Base-by-base conservation (phyloP, 176 grass and related monocot genomes). In the Hordeum vulgare region DNA sequence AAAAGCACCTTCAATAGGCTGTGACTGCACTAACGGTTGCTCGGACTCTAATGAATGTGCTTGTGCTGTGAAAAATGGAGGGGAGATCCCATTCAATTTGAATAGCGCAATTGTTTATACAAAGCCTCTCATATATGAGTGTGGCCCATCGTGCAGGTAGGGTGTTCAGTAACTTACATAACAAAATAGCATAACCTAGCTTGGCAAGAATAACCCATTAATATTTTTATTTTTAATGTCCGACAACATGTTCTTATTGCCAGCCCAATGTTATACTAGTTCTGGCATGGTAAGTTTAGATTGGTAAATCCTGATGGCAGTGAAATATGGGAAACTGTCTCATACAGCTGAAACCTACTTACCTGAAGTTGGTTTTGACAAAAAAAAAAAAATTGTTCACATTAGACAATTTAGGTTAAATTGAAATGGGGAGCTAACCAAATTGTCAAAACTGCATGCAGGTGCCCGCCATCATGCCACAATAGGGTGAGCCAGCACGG, bases 401-500 rank as follows among this genome's bases (percentile, higher is more conserved):
- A 36, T 11, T 63, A 62, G 81, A 63, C 31, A 74, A 36, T 33
- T 51, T 83, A 79, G 41, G 58, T 75, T 75, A 34, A 73, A 75
- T 37, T 37, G 56, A 45, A 75, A 75, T 62, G 25, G 45, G 71
- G 82, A 80, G 83, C 83, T 80, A 66, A 86, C 4, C 5, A 79
- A 68, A 81, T 82, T 20, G 10, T 57, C 4, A 78, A 45, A 76
- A 33, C 65, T 88, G 61, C 75, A 26, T 92, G 90, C 77, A 92
- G 86, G 41, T 94, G 93, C 45, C 90, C 86, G 20, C 78, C 84
- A 65, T 88, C 88, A 47, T 95, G 93, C 85, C 85, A 90, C 79
- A 93, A 95, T 82, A 85, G 90, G 66, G 93, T 88, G 59, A 95
- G 90, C 79, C 93, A 95, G 66, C 87, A 78, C 53, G 93, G 90